Percentiles rank a stretch among this genome's conserved stretches.
These are phyloP conservation scores for Ascocoryne sarcoides DNA, from an alignment of 2,329 filamentous ascomycete species.

Conservation along the genomic window DNA sequence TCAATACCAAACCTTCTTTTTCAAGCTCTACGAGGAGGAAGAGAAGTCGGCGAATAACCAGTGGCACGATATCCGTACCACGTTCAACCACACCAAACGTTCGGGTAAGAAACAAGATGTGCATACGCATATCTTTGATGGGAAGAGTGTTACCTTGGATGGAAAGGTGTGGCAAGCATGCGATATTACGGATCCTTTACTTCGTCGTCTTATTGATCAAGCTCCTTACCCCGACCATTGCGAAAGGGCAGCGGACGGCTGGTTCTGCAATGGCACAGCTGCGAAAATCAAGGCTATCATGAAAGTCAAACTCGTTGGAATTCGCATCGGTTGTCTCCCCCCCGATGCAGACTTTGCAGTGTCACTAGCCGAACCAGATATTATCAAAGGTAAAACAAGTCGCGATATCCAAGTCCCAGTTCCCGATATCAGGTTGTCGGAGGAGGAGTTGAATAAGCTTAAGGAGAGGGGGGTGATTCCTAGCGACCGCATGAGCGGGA, in stretches of 20 bases:
- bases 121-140: slow-evolving; percentile 73
- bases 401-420: slow-evolving; percentile 19
- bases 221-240: slow-evolving; percentile 50
- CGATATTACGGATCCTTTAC: slow-evolving; percentile 75
- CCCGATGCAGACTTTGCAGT: slow-evolving; percentile 39
- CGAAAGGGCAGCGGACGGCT: slow-evolving; percentile 61
- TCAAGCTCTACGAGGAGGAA: slow-evolving; percentile 50
- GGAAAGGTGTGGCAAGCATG: slow-evolving; percentile 93
- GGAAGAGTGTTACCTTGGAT: slow-evolving; percentile 62
- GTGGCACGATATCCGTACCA: slow-evolving; percentile 19
- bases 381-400: slow-evolving; percentile 16
- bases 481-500: neutral
- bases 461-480: slow-evolving; percentile 4
- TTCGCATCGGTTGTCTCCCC: slow-evolving; percentile 48
- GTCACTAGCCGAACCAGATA: slow-evolving; percentile 32
- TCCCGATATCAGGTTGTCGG: slow-evolving; percentile 22
- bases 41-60: slow-evolving; percentile 14
- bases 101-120: slow-evolving; percentile 16
- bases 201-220: slow-evolving; percentile 57
- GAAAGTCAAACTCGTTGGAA: slow-evolving; percentile 71
- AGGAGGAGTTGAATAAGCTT: slow-evolving; percentile 16
- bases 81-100: slow-evolving; percentile 17
- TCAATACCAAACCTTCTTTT: slow-evolving; percentile 81
- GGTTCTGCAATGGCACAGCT: slow-evolving; percentile 75
- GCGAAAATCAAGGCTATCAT: slow-evolving; percentile 80